Evolutionary conservation across 306 rosid genomes (phyloP), one percentile per base, ranked within the genome.

Genomic region (Pueraria montana): DNA sequence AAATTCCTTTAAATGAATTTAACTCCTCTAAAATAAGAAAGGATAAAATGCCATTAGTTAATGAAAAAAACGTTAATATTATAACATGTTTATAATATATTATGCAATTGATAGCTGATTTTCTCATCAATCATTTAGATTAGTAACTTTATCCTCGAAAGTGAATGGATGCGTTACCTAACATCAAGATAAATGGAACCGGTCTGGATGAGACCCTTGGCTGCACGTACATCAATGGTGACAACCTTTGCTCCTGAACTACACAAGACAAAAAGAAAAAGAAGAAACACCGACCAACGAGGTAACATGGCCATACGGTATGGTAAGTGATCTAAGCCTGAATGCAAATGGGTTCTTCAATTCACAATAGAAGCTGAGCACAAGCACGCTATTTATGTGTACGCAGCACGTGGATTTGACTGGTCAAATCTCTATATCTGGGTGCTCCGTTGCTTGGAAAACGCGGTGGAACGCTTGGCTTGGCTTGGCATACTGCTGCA

Each of bases 101-200:
- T 3, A 27, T 27, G 32, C 32, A 27, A 27, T 27, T 27, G 32
- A 27, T 27, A 27, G 32, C 40, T 36, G 6, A 36, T 36, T 36
- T 36, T 36, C 40, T 36, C 40, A 36, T 36, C 1, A 36, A 36
- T 36, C 40, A 36, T 6, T 36, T 36, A 36, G 40, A 36, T 36
- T 1, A 6, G 8, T 36, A 36, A 36, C 8, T 36, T 36, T 27
- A 27, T 27, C 32, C 32, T 27, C 32, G 1, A 38, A 34, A 38
- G 43, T 38, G 43, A 38, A 38, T 38, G 9, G 13, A 43, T 43
- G n/a, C 11, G 4, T 66, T 84, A 91, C 98, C 99, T 91, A 66
- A 93, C 93, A 83, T 96, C 99, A 3, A 96, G 84, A 88, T 89
- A 93, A 14, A 76, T 75, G 78, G 92, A 59, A 78, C 97, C 96